Conservation (phyloP, 2,329 filamentous ascomycete genomes). For the Pseudocercospora eumusae region DNA sequence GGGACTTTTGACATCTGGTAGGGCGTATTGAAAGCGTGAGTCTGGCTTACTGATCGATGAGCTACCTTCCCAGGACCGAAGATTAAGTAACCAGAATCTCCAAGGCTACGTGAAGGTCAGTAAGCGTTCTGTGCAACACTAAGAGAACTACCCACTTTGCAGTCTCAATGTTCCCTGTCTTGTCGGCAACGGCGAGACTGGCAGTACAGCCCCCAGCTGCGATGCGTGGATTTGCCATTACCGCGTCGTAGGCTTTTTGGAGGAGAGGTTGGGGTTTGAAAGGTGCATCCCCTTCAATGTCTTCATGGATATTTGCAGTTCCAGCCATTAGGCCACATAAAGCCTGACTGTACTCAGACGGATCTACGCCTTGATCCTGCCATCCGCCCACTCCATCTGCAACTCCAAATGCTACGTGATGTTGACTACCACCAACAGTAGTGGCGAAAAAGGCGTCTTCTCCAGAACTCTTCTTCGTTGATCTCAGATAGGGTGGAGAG, state of each 20-base stretch:
- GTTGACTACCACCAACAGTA: slow-evolving; percentile 66
- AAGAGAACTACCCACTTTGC: slow-evolving; percentile 64
- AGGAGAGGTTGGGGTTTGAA: slow-evolving; percentile 66
- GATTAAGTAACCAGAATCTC: slow-evolving; percentile 91
- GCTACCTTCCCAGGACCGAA: slow-evolving; percentile 83
- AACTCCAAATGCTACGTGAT: slow-evolving; percentile 78
- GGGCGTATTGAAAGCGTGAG: slow-evolving; percentile 96
- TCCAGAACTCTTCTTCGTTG: slow-evolving; percentile 67
- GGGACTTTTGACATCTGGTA: slow-evolving; percentile 92
- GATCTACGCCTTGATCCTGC: slow-evolving; percentile 88
- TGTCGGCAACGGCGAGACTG: slow-evolving; percentile 75
- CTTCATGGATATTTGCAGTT: slow-evolving; percentile 47
- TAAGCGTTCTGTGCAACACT: slow-evolving; percentile 1
- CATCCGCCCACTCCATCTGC: slow-evolving; percentile 96
- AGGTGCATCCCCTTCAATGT: slow-evolving; percentile 27
- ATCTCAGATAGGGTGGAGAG: slow-evolving; percentile 52
- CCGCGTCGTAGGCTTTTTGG: slow-evolving; percentile 79
- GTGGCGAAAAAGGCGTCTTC: slow-evolving; percentile 96
- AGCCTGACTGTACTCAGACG: slow-evolving; percentile 91
- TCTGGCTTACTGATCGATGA: slow-evolving; percentile 80
- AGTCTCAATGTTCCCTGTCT: slow-evolving; percentile 75
- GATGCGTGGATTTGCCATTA: slow-evolving; percentile 72
- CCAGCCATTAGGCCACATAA: slow-evolving; percentile 89
- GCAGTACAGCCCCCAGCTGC: slow-evolving; percentile 87
- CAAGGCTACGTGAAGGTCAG: slow-evolving; percentile 56